Conservation (phyloP, 805 yeast genomes). For the Kodamaea hsintzibuensis region DNA sequence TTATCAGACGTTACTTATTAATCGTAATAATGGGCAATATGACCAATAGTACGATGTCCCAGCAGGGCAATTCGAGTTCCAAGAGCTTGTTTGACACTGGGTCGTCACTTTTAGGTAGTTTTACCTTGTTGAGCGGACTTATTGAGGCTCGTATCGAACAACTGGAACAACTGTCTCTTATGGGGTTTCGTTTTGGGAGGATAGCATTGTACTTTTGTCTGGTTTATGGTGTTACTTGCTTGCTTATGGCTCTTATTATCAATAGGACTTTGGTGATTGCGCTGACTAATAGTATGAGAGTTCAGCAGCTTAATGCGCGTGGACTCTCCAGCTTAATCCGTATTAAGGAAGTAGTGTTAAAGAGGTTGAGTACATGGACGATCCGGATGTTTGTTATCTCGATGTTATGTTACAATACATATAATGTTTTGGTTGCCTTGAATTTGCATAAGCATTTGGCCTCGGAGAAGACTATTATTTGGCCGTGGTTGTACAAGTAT, state of each 20-base stretch:
- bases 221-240: conserved; percentile 37
- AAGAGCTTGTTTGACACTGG: background rate
- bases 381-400: conserved; percentile 31
- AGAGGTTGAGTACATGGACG: conserved; percentile 20
- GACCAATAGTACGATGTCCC: background rate
- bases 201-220: conserved; percentile 36
- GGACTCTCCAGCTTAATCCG: background rate
- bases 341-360: conserved; percentile 12
- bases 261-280: conserved; percentile 42
- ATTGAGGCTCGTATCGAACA: conserved; percentile 14
- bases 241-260: conserved; percentile 38
- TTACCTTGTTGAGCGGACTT: conserved; percentile 6
- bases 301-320: conserved; percentile 15
- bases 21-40: background rate
- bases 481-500: conserved; percentile 6
- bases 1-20: background rate
- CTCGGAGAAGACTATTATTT: background rate
- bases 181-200: conserved; percentile 19
- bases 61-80: background rate
- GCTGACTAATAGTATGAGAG: conserved; percentile 29
- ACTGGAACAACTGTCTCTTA: conserved; percentile 7
- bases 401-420: conserved; percentile 25
- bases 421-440: conserved; percentile 33
- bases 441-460: conserved; percentile 24
- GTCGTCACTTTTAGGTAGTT: background rate